phyloP scores from a whole-genome alignment of 2,329 filamentous ascomycete species.

The Cadophora gregata region DNA sequence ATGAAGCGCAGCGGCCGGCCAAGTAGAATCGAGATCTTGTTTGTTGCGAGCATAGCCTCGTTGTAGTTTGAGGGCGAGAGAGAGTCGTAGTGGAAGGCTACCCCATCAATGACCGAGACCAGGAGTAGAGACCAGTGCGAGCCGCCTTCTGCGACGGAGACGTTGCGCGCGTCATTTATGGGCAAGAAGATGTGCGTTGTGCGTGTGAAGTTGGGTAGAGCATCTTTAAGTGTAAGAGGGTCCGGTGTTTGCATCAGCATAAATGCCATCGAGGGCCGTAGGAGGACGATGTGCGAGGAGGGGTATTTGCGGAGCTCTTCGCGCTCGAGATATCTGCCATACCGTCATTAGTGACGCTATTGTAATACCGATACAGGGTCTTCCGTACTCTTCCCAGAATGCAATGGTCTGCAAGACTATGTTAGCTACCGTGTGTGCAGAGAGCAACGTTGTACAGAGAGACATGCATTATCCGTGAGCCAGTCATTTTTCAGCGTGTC shows the following conservation, averaged over 20 bases:
- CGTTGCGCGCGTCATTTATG: conserved; percentile 85
- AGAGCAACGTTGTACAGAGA: not conserved
- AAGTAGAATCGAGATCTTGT: conserved; percentile 73
- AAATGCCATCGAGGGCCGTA: conserved; percentile 92
- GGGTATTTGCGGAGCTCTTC: conserved; percentile 83
- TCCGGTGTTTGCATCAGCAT: conserved; percentile 80
- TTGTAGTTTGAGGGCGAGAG: conserved; percentile 75
- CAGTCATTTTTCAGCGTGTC: conserved; percentile 90
- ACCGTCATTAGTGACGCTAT: conserved; percentile 33
- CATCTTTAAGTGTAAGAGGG: conserved; percentile 62
- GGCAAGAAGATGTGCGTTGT: conserved; percentile 95
- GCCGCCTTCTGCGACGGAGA: conserved; percentile 81
- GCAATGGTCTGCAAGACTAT: conserved; percentile 75
- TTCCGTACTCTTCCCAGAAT: conserved; percentile 92
- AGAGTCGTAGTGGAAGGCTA: conserved; percentile 97
- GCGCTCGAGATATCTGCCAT: conserved; percentile 77
- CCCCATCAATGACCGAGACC: conserved; percentile 84
- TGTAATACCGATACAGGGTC: conserved; percentile 14
- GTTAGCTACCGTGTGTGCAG: conserved; percentile 24
- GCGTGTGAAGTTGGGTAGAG: conserved; percentile 78
- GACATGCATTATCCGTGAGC: conserved; percentile 87
- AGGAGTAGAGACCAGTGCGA: conserved; percentile 95
- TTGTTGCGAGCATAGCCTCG: conserved; percentile 73
- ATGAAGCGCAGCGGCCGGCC: conserved; percentile 73
- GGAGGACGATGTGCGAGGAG: conserved; percentile 84